phyloP scores from a whole-genome alignment of 1,139 yeast genomes.

The Pichia sp. region DNA sequence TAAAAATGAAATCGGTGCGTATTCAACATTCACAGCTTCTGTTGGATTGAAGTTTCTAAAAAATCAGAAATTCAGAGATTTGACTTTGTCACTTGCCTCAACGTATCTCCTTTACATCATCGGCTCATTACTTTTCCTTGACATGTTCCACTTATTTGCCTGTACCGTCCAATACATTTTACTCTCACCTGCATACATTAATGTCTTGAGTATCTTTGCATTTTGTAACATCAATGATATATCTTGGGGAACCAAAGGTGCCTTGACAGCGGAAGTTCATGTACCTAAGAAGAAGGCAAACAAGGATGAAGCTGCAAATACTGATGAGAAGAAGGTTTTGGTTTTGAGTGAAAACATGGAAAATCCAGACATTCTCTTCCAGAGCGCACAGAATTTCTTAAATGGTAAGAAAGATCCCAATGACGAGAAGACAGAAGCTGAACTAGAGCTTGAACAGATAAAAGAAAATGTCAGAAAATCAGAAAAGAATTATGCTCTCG shows the following conservation, averaged over 20 bases:
- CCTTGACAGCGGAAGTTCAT: constrained; percentile 26
- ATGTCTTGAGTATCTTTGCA: constrained; percentile 72
- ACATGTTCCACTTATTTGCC: constrained; percentile 71
- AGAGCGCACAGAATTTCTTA: constrained; percentile 15
- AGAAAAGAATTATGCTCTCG: constrained; percentile 48
- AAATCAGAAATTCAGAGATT: constrained; percentile 67
- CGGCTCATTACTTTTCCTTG: constrained; percentile 67
- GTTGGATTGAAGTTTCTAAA: constrained; percentile 43
- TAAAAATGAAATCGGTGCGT: constrained; percentile 32
- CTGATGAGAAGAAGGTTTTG: constrained; percentile 14
- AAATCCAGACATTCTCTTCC: constrained; percentile 24
- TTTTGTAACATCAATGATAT: constrained; percentile 82
- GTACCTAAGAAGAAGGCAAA: constrained; percentile 18
- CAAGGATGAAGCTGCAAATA: constrained; percentile 1
- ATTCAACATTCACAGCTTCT: constrained; percentile 33
- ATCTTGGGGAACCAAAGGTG: constrained; percentile 86
- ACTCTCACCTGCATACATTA: constrained; percentile 68
- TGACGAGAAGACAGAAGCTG: constrained; percentile 12
- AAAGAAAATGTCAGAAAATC: constrained; percentile 32
- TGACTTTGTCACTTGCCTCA: constrained; percentile 78
- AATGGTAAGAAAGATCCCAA: constrained; percentile 13
- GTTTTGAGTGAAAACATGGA: constrained; percentile 24
- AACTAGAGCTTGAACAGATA: constrained; percentile 16
- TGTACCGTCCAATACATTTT: constrained; percentile 64
- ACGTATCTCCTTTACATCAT: constrained; percentile 76